phyloP scores from a whole-genome alignment of 495 filamentous ascomycete species.

The Podospora fimiseda region DNA sequence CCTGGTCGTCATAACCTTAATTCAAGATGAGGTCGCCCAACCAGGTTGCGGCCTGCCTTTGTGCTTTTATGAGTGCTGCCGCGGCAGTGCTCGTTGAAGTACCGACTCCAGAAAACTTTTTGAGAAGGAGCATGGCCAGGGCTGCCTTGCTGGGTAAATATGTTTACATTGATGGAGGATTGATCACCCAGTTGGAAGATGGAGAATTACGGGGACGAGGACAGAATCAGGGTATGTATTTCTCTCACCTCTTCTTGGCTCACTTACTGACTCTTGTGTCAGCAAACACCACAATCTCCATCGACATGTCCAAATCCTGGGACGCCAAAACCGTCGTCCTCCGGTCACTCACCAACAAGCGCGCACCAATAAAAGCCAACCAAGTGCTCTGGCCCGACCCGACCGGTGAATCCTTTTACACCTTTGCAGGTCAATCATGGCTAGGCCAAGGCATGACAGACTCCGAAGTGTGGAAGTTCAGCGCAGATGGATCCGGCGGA shows the following conservation, averaged over 20 bases:
- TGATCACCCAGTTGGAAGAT: constrained; percentile 2
- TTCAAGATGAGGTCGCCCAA: neutral
- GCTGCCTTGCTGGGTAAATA: constrained; percentile 8
- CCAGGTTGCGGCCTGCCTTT: neutral
- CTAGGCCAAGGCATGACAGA: neutral
- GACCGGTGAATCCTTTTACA: neutral
- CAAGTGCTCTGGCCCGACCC: neutral
- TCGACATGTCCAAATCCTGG: neutral
- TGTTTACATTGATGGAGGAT: constrained; percentile 10
- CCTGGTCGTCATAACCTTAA: no score
- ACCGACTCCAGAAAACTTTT: neutral
- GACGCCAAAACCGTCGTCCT: neutral
- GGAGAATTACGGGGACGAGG: neutral
- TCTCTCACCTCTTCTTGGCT: neutral
- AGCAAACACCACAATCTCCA: neutral
- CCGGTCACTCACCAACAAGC: neutral
- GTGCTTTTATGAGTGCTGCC: neutral
- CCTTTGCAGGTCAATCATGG: neutral
- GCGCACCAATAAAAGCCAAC: neutral
- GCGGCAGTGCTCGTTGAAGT: neutral
- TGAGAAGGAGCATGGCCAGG: neutral
- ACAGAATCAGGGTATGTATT: neutral
- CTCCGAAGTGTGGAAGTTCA: neutral
- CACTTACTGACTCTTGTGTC: no score
- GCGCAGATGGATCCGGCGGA: neutral